Base-by-base conservation (phyloP, 139 green algal species). In the Chlamydomonas sp. region DNA sequence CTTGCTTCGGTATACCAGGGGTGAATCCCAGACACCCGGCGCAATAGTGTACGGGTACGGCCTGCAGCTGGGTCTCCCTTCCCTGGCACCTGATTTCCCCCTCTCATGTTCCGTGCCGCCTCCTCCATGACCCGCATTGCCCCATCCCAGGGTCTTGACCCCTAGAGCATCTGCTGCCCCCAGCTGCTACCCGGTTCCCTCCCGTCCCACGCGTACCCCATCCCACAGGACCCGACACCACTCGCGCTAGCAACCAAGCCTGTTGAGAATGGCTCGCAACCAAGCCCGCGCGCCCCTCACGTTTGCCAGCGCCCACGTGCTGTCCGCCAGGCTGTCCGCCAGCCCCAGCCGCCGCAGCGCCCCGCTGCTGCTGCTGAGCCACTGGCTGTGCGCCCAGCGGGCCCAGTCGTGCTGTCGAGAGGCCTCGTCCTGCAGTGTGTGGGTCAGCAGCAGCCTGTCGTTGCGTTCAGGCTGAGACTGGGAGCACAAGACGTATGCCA, bases 381-480 rank as follows among this genome's bases (percentile, higher is more conserved):
- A 88, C 63, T 69, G 49, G 63, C 18, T 77, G 75, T 88, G 84
- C 17, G 18, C 76, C 84, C 84, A 88, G 16, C 84, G 75, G 8
- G 75, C 75, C 84, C 84, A 88, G 84, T 88, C 84, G 75, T 88
- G 84, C 74, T 88, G 84, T 7, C 66, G 64, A 9, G 57, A 7
- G 61, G 84, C 84, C 75, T 88, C 84, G 3, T 80, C 83, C 83
- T 88, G 83, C 1, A 71, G 12, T 71, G 66, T 18, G 66, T 71
- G 12, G 12, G 66, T 14, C 10, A 71, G 10, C 66, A 71, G 66
- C 66, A 71, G 66, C 10, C 66, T 10, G 12, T 10, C 12, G 10
- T 71, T 18, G 66, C 66, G 66, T 71, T 1, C 9, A 18, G 10
- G 10, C 66, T 71, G 66, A 71, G 10, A 14, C 66, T 71, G 10